Conservation (phyloP, 202 grass and related monocot genomes). For the Digitaria exilis region DNA sequence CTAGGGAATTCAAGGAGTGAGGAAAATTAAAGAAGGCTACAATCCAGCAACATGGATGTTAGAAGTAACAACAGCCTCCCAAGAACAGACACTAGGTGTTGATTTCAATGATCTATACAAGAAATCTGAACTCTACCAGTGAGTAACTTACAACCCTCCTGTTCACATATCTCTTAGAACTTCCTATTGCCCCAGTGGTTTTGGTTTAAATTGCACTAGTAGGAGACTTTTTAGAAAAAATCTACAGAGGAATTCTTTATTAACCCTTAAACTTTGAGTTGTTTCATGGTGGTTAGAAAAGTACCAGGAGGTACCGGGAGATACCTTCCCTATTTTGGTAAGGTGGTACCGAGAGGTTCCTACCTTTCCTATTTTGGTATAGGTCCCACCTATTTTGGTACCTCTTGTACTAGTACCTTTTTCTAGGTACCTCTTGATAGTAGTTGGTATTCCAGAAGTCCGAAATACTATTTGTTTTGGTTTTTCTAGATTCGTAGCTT, state of each 20-base stretch:
- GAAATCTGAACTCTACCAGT: conserved; percentile 74
- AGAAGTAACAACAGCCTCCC: conserved; percentile 64
- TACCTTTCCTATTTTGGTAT: too few relatives aligned
- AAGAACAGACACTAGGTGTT: conserved; percentile 66
- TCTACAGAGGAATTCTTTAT: neutral
- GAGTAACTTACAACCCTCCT: conserved; percentile 32
- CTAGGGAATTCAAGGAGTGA: conserved; percentile 70
- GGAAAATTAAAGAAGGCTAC: conserved; percentile 78
- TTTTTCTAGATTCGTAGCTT: too few relatives aligned
- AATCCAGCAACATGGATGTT: conserved; percentile 94
- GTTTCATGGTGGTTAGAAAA: too few relatives aligned
- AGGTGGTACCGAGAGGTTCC: too few relatives aligned
- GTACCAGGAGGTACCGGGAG: too few relatives aligned
- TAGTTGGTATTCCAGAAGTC: too few relatives aligned
- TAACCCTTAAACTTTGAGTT: too few relatives aligned
- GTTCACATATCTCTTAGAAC: neutral
- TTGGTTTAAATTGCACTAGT: neutral
- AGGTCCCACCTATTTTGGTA: too few relatives aligned
- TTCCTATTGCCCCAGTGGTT: neutral
- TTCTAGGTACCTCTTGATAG: too few relatives aligned
- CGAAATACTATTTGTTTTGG: too few relatives aligned
- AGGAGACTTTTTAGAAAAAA: neutral
- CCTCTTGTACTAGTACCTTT: too few relatives aligned
- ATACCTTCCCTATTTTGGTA: too few relatives aligned
- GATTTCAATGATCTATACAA: conserved; percentile 75